Evolutionary conservation across 2,329 filamentous ascomycete genomes (phyloP), one percentile per base, ranked within the genome.

Genomic region (Pyrenochaeta sp.): DNA sequence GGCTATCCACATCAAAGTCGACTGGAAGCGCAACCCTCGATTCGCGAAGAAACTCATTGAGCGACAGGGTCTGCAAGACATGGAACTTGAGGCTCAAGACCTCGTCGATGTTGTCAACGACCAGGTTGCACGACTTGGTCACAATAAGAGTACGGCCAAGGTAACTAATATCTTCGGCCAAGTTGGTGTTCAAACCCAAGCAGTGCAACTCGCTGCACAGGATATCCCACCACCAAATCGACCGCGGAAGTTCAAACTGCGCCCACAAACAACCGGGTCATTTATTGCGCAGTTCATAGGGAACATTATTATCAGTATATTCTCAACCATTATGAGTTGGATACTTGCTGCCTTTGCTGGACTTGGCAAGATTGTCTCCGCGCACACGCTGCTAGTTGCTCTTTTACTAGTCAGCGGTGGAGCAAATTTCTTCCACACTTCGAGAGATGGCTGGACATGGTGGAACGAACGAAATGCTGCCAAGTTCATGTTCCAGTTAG

Each of bases 1-100:
- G 54, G 90, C 93, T 27, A 87, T 98, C 43, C 96, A 92, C 78
- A 91, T 89, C 52, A 91, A 90, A 69, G 87, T 97, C n/a, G 91
- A 92, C 67, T 98, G 95, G 95, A 84, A 87, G 27, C 90, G 88
- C 64, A 82, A 72, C 15, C 74, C 75, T 2, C 65, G 86, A 12
- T 67, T 78, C 44, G 78, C 76, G 12, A 76, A 74, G 54, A 73
- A 69, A 42, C 77, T 88, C 42, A 84, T 90, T 58, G 83, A 88
- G 61, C 80, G 81, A 50, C 84, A 86, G 78, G 94, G 93, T 15
- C 83, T 93, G 39, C 88, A 90, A 57, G 92, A 97, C 72, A 86
- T 90, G 6, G 83, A 84, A 54, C 85, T 88, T 15, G 90, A 92
- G 66, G 90, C 90, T 1, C 86, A 91, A 59, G 90, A 93, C 72